A percentile compares a stretch with the other conserved stretches of the same genome.
Conservation (phyloP, 495 filamentous ascomycete species). For the Diplogelasinospora grovesii region DNA sequence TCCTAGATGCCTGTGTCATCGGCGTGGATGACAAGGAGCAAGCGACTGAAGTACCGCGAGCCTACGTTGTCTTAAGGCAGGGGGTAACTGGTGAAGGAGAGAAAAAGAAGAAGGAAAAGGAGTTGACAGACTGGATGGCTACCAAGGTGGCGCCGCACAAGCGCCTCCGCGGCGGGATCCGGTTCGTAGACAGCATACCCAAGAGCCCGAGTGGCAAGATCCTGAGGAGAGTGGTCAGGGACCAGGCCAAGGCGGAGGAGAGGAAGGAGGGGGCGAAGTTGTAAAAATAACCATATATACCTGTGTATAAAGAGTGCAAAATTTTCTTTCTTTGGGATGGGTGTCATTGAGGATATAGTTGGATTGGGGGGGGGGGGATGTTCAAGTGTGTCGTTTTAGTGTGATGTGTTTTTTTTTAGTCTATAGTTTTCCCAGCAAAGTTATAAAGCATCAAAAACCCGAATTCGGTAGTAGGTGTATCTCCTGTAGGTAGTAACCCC, state of each 20-base stretch:
- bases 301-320: no score
- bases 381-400: no score
- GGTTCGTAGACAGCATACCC: constrained; percentile 75
- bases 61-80: constrained; percentile 65
- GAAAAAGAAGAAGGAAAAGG: constrained; percentile 48
- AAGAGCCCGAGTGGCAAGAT: constrained; percentile 89
- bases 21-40: constrained; percentile 64
- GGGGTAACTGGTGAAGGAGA: constrained; percentile 30
- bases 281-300: no score
- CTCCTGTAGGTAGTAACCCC: no score
- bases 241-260: constrained; percentile 29
- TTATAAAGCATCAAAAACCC: no score
- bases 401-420: no score
- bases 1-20: constrained; percentile 80
- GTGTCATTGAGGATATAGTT: no score
- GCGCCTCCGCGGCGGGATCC: constrained; percentile 66
- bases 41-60: constrained; percentile 76
- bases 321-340: no score
- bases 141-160: constrained; percentile 33
- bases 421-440: no score
- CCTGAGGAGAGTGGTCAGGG: constrained; percentile 59
- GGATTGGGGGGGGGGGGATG: no score
- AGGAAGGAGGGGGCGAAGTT: constrained; percentile 28
- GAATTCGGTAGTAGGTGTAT: no score
- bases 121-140: constrained; percentile 59